phyloP scores from a whole-genome alignment of 306 rosid species.

The Lathyrus aphaca region DNA sequence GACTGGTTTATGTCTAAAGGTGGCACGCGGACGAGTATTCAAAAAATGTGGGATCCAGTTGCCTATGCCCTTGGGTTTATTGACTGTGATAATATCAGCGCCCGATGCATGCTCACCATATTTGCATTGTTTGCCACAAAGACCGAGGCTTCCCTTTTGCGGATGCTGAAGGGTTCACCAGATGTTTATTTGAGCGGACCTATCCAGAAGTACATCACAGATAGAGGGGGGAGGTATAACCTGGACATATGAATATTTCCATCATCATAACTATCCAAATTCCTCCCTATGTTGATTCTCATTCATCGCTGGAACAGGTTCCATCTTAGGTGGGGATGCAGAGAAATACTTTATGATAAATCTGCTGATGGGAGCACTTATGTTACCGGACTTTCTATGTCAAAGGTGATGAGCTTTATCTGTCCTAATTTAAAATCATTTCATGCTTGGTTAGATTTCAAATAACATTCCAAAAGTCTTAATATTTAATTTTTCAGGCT shows the following conservation, averaged over 20 bases:
- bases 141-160: conserved; percentile 95
- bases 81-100: conserved; percentile 97
- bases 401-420: conserved; percentile 57
- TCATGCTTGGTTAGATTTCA: conserved; percentile 35
- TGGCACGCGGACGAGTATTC: conserved; percentile 89
- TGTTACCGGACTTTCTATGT: conserved; percentile 77
- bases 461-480: conserved; percentile 28
- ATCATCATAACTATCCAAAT: conserved; percentile 26
- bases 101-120: conserved; percentile 99
- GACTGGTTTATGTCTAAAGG: conserved; percentile 99
- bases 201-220: conserved; percentile 84
- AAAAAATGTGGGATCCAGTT: conserved; percentile 97
- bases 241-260: conserved; percentile 16
- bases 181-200: conserved; percentile 94
- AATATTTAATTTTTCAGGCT: conserved; percentile 58
- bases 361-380: conserved; percentile 69
- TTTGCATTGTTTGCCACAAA: conserved; percentile 95
- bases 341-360: conserved; percentile 80
- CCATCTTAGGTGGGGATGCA: conserved; percentile 99
- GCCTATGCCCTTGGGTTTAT: conserved; percentile 99
- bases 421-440: conserved; percentile 17
- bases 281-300: conserved; percentile 32
- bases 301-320: conserved; percentile 66
- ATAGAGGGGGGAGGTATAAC: conserved; percentile 89
- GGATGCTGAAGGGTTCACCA: conserved; percentile 99